Percentiles rank a stretch among this genome's conserved stretches.
Conservation (phyloP, 305 asterid species). For the Andrographis paniculata region DNA sequence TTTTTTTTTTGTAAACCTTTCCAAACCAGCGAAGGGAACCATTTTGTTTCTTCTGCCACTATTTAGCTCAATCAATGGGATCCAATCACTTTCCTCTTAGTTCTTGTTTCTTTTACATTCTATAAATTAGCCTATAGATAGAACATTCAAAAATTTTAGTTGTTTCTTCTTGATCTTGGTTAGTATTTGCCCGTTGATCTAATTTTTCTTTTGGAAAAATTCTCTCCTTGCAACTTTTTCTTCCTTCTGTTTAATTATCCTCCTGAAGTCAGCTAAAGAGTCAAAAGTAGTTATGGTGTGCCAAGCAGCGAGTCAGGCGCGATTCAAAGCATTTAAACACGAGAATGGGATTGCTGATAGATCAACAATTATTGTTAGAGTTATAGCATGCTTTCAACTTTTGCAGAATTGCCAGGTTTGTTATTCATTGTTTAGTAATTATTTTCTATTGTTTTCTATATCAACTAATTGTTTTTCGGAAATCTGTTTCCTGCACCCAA, state of each 20-base stretch:
- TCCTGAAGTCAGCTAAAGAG: constrained; percentile 28
- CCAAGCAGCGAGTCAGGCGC: constrained; percentile 76
- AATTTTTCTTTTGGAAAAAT: not conserved
- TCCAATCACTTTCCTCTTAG: constrained; percentile 41
- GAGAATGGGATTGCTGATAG: constrained; percentile 70
- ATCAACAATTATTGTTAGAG: constrained; percentile 67
- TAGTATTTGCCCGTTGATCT: constrained; percentile 11
- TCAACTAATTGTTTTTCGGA: not conserved
- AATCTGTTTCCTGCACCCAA: constrained; percentile 2
- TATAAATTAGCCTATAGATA: constrained; percentile 24
- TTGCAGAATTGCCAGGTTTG: constrained; percentile 80
- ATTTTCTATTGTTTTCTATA: constrained; percentile 4
- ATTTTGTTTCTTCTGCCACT: constrained; percentile 3
- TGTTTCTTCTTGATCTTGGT: constrained; percentile 16
- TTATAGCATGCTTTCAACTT: constrained; percentile 82
- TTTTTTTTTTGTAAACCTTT: constrained; percentile 12
- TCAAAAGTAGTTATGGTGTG: constrained; percentile 78
- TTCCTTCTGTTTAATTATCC: constrained; percentile 14
- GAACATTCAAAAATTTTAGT: constrained; percentile 5
- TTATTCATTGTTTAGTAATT: constrained; percentile 8
- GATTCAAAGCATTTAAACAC: constrained; percentile 65
- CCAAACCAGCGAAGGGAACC: too few species aligned
- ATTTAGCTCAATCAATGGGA: constrained; percentile 33
- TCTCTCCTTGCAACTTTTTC: constrained; percentile 10
- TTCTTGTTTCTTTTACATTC: constrained; percentile 43